Conservation (phyloP, 371 early-diverging fungal genomes). For the Apophysomyces trapeziformis region DNA sequence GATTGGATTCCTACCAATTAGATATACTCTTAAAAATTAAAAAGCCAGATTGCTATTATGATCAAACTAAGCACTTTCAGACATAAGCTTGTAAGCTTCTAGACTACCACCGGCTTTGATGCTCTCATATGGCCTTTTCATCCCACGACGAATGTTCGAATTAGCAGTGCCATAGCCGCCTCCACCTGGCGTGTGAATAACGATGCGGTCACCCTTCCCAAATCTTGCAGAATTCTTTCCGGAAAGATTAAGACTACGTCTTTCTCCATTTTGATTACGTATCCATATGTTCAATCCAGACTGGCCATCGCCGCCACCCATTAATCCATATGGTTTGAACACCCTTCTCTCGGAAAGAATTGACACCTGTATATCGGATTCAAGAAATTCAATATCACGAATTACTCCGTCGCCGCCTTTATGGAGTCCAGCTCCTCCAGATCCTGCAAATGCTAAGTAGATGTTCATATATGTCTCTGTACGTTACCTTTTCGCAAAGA, state of each 20-base stretch:
- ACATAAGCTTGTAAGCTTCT: slow-evolving; percentile 30
- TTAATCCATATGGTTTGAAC: slow-evolving; percentile 86
- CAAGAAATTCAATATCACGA: slow-evolving; percentile 83
- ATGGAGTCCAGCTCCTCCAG: slow-evolving; percentile 84
- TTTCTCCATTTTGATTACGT: slow-evolving; percentile 48
- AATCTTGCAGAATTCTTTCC: slow-evolving; percentile 88
- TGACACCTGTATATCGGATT: slow-evolving; percentile 78
- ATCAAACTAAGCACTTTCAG: slow-evolving; percentile 26
- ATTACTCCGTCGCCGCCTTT: slow-evolving; percentile 90
- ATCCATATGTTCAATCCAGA: slow-evolving; percentile 84
- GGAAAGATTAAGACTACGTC: slow-evolving; percentile 71
- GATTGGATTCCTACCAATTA: slow-evolving; percentile 71
- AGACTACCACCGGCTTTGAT: slow-evolving; percentile 33
- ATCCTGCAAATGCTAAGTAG: slow-evolving; percentile 37
- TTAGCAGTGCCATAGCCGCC: slow-evolving; percentile 69
- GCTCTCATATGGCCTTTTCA: neutral
- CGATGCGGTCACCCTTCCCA: slow-evolving; percentile 75
- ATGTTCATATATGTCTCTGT: neutral
- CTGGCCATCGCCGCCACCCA: slow-evolving; percentile 81
- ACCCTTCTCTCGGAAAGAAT: slow-evolving; percentile 94
- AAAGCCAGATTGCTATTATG: no score
- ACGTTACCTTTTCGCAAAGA: slow-evolving; percentile 63
- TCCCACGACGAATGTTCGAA: slow-evolving; percentile 1
- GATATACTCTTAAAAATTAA: no score
- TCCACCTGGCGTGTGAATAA: slow-evolving; percentile 93